A percentile compares a stretch with the other conserved stretches of the same genome.
Evolutionary conservation across 164 flowering plant species (phyloP).

Genomic region (Chimonanthus salicifolius): DNA sequence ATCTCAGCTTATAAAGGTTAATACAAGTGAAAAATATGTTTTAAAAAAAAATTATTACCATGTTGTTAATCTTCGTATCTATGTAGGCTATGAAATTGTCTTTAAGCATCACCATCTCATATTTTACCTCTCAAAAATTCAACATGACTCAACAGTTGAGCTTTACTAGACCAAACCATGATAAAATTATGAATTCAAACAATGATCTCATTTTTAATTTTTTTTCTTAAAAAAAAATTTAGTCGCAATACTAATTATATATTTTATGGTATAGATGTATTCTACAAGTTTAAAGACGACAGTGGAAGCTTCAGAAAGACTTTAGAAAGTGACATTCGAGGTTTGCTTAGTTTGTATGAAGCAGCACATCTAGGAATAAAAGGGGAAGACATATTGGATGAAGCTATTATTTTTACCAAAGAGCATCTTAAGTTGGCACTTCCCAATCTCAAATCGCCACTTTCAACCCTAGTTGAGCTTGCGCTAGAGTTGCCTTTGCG

Average conservation of each 20-base stretch:
- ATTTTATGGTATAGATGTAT: constrained; percentile 3
- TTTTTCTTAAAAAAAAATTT: not conserved
- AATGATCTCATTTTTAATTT: not conserved
- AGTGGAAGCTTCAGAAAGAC: constrained; percentile 26
- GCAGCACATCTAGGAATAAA: constrained; percentile 16
- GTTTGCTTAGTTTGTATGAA: constrained; percentile 21
- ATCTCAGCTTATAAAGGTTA: no score
- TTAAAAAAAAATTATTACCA: no score
- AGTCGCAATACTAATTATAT: not conserved
- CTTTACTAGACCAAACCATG: no score
- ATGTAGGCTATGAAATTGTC: not conserved
- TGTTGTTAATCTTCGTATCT: no score
- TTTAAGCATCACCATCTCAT: no score
- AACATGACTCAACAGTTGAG: no score
- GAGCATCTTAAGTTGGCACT: constrained; percentile 5
- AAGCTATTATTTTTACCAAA: constrained; percentile 23
- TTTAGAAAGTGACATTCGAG: constrained; percentile 7
- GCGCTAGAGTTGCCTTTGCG: constrained; percentile 12
- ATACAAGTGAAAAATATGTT: no score
- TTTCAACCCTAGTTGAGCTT: constrained; percentile 10
- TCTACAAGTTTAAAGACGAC: constrained; percentile 21
- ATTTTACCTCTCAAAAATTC: no score
- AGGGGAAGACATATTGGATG: constrained; percentile 24
- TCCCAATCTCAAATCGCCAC: not conserved
- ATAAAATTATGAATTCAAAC: no score